Evolutionary conservation across 2,329 filamentous ascomycete species (phyloP).

Genomic region (Hymenoscyphus scutula): DNA sequence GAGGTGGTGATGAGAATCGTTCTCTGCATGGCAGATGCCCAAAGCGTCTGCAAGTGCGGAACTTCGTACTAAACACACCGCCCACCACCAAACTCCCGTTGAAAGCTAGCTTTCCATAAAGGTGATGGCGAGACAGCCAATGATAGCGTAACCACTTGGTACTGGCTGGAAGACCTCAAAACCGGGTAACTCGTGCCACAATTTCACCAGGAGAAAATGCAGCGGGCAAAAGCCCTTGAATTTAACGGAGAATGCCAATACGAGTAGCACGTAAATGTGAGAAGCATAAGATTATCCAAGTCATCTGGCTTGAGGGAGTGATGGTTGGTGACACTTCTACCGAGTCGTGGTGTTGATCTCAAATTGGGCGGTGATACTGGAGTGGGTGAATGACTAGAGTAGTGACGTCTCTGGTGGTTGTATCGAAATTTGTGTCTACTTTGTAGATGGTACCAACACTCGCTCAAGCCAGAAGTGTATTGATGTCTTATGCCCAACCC

Average conservation of each 20-base stretch:
- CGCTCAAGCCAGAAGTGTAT: background rate
- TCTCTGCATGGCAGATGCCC: conserved; percentile 14
- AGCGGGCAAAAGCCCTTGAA: background rate
- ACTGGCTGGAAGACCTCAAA: background rate
- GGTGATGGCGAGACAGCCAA: background rate
- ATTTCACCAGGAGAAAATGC: background rate
- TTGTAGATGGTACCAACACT: conserved; percentile 2
- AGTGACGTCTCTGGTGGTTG: conserved; percentile 3
- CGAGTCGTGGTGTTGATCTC: background rate
- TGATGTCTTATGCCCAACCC: background rate
- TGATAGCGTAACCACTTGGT: background rate
- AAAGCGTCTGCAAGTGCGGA: conserved; percentile 17
- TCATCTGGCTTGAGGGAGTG: conserved; percentile 3
- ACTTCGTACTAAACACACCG: conserved; percentile 13
- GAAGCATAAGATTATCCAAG: background rate
- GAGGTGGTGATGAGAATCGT: conserved; percentile 10
- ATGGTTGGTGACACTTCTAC: background rate
- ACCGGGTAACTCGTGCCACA: background rate
- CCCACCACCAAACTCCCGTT: conserved; percentile 5
- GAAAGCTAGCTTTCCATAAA: background rate
- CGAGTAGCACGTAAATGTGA: background rate
- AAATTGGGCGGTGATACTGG: conserved; percentile 2
- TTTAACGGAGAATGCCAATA: background rate
- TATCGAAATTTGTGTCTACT: conserved; percentile 1
- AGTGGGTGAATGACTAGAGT: background rate